phyloP scores from a whole-genome alignment of 106 monocot genomes.

The Phalaenopsis equestris region DNA sequence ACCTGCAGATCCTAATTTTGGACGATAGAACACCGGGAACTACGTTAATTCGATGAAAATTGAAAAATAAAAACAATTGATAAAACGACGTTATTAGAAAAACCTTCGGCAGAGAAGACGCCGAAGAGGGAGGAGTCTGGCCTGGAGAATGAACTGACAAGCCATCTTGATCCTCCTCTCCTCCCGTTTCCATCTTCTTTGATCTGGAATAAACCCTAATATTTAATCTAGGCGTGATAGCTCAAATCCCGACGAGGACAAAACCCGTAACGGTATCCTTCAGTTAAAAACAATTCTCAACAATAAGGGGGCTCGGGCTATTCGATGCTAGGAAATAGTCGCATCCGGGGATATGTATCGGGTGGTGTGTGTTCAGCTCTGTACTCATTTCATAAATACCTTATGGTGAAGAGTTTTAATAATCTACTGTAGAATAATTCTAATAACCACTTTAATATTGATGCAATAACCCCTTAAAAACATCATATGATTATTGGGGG shows the following conservation, averaged over 20 bases:
- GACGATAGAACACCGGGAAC: neutral
- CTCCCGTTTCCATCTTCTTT: slow-evolving; percentile 15
- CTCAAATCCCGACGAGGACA: neutral
- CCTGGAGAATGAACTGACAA: slow-evolving; percentile 54
- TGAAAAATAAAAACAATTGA: neutral
- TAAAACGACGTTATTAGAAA: neutral
- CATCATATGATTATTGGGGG: too few relatives aligned
- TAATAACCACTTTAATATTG: too few relatives aligned
- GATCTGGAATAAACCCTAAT: slow-evolving; percentile 13
- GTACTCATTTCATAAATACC: too few relatives aligned
- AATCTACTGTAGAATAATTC: too few relatives aligned
- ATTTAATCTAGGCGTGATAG: neutral
- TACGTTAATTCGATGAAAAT: neutral
- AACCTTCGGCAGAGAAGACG: slow-evolving; percentile 74
- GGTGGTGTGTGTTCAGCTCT: too few relatives aligned
- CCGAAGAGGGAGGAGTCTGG: slow-evolving; percentile 67
- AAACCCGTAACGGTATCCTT: neutral
- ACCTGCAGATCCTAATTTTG: slow-evolving; percentile 57
- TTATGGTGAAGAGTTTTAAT: too few relatives aligned
- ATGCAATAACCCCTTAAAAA: too few relatives aligned
- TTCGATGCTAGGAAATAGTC: too few relatives aligned
- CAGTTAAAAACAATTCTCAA: too few relatives aligned
- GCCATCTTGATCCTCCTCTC: slow-evolving; percentile 64
- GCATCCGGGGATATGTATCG: too few relatives aligned
- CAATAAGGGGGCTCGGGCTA: too few relatives aligned